phyloP scores from a whole-genome alignment of 2,329 filamentous ascomycete genomes.

The Mycosphaerella arachidis region DNA sequence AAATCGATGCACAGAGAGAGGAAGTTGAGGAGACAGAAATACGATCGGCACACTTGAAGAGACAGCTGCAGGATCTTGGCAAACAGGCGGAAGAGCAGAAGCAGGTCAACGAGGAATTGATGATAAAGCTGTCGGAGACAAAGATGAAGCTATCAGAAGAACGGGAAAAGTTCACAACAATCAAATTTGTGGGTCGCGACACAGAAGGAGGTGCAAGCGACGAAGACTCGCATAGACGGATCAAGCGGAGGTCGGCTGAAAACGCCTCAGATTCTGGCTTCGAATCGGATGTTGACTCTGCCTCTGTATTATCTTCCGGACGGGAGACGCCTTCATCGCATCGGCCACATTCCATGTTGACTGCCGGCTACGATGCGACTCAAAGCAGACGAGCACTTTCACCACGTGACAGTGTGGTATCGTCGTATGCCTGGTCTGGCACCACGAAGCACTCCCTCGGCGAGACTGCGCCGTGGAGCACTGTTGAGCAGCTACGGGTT shows the following conservation, averaged over 20 bases:
- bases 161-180: conserved; percentile 25
- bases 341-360: conserved; percentile 24
- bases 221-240: conserved; percentile 18
- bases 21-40: conserved; percentile 59
- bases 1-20: conserved; percentile 55
- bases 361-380: conserved; percentile 20
- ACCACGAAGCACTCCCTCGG: conserved; percentile 37
- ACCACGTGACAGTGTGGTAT: neutral
- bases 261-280: conserved; percentile 54
- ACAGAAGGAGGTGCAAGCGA: conserved; percentile 18
- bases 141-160: conserved; percentile 36
- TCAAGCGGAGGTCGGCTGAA: conserved; percentile 27
- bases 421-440: neutral
- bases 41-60: conserved; percentile 54
- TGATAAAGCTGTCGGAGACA: conserved; percentile 45
- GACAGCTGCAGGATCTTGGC: conserved; percentile 58
- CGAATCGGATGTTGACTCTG: conserved; percentile 54
- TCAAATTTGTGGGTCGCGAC: conserved; percentile 20
- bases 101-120: conserved; percentile 50
- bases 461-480: conserved; percentile 27
- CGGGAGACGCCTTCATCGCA: conserved; percentile 32
- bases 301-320: conserved; percentile 45
- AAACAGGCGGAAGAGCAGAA: conserved; percentile 53
- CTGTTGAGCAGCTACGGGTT: conserved; percentile 39
- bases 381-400: neutral